Evolutionary conservation across 306 rosid species (phyloP).

Genomic region (Rosa rugosa): DNA sequence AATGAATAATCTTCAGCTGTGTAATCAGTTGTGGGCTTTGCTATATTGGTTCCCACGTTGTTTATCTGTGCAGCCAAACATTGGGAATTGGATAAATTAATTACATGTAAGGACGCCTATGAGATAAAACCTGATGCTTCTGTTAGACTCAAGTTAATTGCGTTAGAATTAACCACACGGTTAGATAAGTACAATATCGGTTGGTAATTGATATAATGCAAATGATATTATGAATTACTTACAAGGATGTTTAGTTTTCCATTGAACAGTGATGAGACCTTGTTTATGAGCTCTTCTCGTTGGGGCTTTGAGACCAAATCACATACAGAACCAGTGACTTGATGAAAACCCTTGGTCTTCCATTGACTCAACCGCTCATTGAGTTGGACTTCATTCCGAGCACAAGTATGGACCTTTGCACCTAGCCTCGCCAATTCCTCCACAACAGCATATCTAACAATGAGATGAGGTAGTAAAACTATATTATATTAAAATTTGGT

Average conservation of each 20-base stretch:
- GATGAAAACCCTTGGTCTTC: slow-evolving; percentile 16
- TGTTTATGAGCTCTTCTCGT: slow-evolving; percentile 8
- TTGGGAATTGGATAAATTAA: too few relatives aligned
- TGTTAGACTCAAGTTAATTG: too few relatives aligned
- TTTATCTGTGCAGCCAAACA: too few relatives aligned
- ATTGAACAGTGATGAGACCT: slow-evolving; percentile 20
- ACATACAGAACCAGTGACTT: slow-evolving; percentile 24
- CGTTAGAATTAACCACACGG: too few relatives aligned
- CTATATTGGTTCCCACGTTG: too few relatives aligned
- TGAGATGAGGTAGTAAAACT: not conserved
- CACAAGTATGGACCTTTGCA: too few relatives aligned
- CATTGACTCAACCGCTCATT: slow-evolving; percentile 14
- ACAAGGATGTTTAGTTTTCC: slow-evolving; percentile 33
- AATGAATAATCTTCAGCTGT: slow-evolving; percentile 24
- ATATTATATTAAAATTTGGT: too few relatives aligned
- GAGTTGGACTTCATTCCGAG: not conserved
- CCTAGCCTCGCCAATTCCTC: too few relatives aligned
- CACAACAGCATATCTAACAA: slow-evolving; percentile 7
- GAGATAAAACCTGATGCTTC: too few relatives aligned
- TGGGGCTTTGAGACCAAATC: not conserved
- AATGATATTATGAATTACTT: not conserved
- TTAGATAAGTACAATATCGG: too few relatives aligned
- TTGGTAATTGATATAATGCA: too few relatives aligned
- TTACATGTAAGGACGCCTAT: too few relatives aligned
- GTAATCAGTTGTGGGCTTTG: not conserved